Percentiles rank a stretch among this genome's conserved stretches.
Conservation (phyloP, 1,284 basidiomycete genomes). For the Coniophora puteana region DNA sequence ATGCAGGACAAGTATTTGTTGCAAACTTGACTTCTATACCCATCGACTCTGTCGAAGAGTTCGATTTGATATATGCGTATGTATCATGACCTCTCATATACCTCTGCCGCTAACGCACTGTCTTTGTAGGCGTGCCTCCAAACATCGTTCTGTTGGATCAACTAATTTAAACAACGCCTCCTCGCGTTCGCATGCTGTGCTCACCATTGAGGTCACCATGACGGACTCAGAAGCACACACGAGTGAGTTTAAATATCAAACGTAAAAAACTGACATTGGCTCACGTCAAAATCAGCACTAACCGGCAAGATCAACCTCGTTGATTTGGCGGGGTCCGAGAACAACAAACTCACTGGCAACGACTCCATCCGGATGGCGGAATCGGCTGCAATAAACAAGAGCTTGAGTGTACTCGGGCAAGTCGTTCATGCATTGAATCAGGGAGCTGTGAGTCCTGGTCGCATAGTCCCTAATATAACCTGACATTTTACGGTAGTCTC, state of each 20-base stretch:
- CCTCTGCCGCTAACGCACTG: background rate
- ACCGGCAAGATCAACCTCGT: conserved; percentile 80
- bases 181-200: conserved; percentile 80
- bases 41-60: conserved; percentile 54
- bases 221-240: conserved; percentile 42
- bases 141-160: conserved; percentile 76
- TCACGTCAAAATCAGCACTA: conserved; percentile 39
- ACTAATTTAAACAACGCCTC: conserved; percentile 78
- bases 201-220: conserved; percentile 65
- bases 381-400: conserved; percentile 83
- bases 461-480: too few species aligned
- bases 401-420: conserved; percentile 75
- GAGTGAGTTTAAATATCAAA: conserved; percentile 33
- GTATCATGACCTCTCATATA: conserved; percentile 21
- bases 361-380: conserved; percentile 78
- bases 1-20: conserved; percentile 72
- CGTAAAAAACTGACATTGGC: too few species aligned
- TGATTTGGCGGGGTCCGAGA: conserved; percentile 85
- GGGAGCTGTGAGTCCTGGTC: conserved; percentile 49
- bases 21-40: conserved; percentile 60
- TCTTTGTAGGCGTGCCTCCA: conserved; percentile 53
- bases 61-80: conserved; percentile 62
- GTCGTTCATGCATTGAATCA: conserved; percentile 82
- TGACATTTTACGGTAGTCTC: too few species aligned
- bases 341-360: conserved; percentile 86